Percentiles rank a stretch among this genome's conserved stretches.
Evolutionary conservation across 192 early-diverging fungal genomes (phyloP).

Genomic region (Podila epicladia): DNA sequence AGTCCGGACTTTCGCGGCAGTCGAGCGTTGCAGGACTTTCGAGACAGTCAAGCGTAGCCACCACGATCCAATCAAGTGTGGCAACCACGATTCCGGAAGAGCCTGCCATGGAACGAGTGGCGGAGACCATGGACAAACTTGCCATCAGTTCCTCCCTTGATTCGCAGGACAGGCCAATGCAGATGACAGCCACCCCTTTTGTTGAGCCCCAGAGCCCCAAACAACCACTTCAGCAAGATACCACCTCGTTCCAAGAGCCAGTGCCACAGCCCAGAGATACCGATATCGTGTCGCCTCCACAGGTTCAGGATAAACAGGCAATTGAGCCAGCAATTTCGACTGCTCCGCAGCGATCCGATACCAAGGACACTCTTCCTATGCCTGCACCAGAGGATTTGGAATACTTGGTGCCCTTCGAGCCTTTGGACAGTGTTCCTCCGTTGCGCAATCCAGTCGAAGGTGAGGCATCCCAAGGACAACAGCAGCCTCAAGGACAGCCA

Average conservation of each 20-base stretch:
- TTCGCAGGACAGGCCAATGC: neutral
- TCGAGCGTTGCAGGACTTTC: slow-evolving; percentile 5
- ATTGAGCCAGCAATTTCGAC: neutral
- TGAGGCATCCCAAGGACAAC: neutral
- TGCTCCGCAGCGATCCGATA: neutral
- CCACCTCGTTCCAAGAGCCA: slow-evolving; percentile 1
- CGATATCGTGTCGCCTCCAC: neutral
- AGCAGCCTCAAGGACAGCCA: neutral
- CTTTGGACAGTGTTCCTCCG: neutral
- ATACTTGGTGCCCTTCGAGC: slow-evolving; percentile 1
- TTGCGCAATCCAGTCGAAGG: neutral
- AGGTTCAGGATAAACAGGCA: neutral
- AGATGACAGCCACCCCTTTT: neutral
- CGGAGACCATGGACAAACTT: neutral
- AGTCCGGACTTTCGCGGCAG: slow-evolving; percentile 9
- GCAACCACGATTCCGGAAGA: neutral
- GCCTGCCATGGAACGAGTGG: neutral
- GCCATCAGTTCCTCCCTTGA: neutral
- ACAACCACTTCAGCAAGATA: slow-evolving; percentile 4
- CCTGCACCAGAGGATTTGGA: slow-evolving; percentile 14
- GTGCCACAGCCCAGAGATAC: neutral
- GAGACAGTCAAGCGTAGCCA: slow-evolving; percentile 1
- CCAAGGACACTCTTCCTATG: slow-evolving; percentile 3
- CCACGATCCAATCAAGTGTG: slow-evolving; percentile 9
- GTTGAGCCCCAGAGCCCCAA: slow-evolving; percentile 1